phyloP scores from a whole-genome alignment of 2,329 filamentous ascomycete genomes.

The Cadophora malorum region DNA sequence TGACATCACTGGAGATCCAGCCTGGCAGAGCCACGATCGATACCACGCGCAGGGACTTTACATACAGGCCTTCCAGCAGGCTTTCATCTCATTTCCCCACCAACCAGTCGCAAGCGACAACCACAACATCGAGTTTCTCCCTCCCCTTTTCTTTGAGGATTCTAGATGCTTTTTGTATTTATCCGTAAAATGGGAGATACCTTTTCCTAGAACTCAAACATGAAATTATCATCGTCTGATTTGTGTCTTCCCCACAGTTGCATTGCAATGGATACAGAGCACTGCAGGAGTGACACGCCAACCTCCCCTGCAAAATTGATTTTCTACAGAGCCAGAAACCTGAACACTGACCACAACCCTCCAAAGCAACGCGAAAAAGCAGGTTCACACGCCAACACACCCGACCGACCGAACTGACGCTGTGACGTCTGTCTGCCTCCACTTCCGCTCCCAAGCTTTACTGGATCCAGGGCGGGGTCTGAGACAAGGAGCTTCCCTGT shows the following conservation, averaged over 20 bases:
- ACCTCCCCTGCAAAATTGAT: not conserved
- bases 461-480: not conserved
- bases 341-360: no score
- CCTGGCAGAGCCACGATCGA: not conserved
- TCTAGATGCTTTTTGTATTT: constrained; percentile 14
- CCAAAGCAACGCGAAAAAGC: not conserved
- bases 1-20: constrained; percentile 4
- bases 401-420: not conserved
- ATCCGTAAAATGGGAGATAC: not conserved
- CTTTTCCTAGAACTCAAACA: not conserved
- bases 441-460: not conserved
- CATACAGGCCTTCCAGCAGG: not conserved
- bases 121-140: not conserved
- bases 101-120: constrained; percentile 15
- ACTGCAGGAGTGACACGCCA: not conserved
- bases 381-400: constrained; percentile 4
- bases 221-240: not conserved
- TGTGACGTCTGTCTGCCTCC: not conserved
- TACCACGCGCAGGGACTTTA: not conserved
- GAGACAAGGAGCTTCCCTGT: not conserved
- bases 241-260: not conserved
- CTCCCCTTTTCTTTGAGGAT: not conserved
- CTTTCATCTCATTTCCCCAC: constrained; percentile 11
- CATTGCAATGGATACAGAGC: not conserved
- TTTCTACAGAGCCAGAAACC: not conserved